Base-by-base conservation (phyloP, 139 green algal genomes). In the Marvania coccoides region DNA sequence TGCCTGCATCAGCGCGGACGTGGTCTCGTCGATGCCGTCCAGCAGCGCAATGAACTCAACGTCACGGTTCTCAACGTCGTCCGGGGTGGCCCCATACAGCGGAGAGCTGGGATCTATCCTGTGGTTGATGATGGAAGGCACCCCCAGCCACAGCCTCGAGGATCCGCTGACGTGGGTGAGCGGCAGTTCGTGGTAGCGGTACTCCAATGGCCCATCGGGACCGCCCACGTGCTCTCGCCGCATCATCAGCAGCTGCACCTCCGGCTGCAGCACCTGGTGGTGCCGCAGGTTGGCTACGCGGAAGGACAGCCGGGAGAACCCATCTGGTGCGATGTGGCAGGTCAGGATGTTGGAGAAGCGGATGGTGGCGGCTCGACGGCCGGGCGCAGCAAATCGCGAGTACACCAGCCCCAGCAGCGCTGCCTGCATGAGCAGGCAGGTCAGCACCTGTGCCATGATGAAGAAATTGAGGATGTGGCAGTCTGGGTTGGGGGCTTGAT, bases 351-450 rank as follows among this genome's bases (percentile, higher is more conserved):
- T 57, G 42, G 62, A 74, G 74, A 90, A 90, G 33, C 80, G 77
- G 28, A 90, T 82, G 58, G 82, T 83, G 13, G 42, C 45, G 6
- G 72, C 61, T 14, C 75, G 61, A 7, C 67, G 63, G 24, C 68
- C 60, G 6, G 83, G 81, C 10, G 73, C 74, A 2, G 79, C 64
- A 65, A 90, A 89, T 23, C 83, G 56, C 8, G 84, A 74, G 63
- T 81, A 90, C 23, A 90, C 82, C 10, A 90, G 37, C 9, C 83
- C 83, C 71, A 90, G 82, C 70, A 90, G 78, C 51, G 63, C 72
- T 57, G 79, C 85, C 71, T 90, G 76, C 7, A 89, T 72, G 30
- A 86, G 68, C 0, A 72, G 39, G 48, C 23, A 38, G 5, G 34
- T 34, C 19, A 64, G 8, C 14, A 70, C 65, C 42, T 88, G 74